Evolutionary conservation across 2,329 filamentous ascomycete genomes (phyloP).

Genomic region (Chaetothyriales sp.): DNA sequence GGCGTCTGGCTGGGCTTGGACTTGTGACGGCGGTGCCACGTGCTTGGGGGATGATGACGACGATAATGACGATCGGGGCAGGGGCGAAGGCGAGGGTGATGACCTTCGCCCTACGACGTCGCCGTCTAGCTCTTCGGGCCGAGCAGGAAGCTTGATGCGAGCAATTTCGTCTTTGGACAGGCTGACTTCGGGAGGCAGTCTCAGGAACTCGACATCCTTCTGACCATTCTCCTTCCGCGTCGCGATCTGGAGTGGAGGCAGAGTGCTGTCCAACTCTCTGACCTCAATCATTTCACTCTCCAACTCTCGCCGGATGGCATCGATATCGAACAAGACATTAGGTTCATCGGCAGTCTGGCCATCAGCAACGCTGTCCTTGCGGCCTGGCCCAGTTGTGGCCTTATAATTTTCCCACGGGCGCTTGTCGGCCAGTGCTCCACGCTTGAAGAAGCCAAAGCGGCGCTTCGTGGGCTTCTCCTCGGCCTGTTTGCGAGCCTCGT

Average conservation of each 20-base stretch:
- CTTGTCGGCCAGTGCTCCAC: constrained; percentile 58
- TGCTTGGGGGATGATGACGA: constrained; percentile 6
- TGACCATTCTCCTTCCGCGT: constrained; percentile 14
- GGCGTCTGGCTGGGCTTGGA: constrained; percentile 1
- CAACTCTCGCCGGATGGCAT: constrained; percentile 78
- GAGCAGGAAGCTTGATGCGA: constrained; percentile 15
- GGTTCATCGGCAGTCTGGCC: constrained; percentile 19
- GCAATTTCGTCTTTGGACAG: constrained; percentile 13
- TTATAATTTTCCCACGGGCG: constrained; percentile 90
- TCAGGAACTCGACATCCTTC: constrained; percentile 15
- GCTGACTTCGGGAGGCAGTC: constrained; percentile 11
- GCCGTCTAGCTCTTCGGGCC: constrained; percentile 16
- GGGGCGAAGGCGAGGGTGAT: constrained; percentile 2
- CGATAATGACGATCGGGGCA: constrained; percentile 6
- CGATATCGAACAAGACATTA: constrained; percentile 77
- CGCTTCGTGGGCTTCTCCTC: constrained; percentile 54
- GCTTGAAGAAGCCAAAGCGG: constrained; percentile 63
- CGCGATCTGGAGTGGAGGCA: constrained; percentile 78
- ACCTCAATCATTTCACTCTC: constrained; percentile 57
- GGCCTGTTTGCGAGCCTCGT: constrained; percentile 76
- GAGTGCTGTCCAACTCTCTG: constrained; percentile 69
- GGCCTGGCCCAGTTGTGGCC: constrained; percentile 19
- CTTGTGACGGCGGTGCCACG: constrained; percentile 1
- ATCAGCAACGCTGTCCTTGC: constrained; percentile 21
- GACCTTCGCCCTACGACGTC: constrained; percentile 6